Base-by-base conservation (phyloP, 1,139 yeast species). In the Meyerozyma sp. region DNA sequence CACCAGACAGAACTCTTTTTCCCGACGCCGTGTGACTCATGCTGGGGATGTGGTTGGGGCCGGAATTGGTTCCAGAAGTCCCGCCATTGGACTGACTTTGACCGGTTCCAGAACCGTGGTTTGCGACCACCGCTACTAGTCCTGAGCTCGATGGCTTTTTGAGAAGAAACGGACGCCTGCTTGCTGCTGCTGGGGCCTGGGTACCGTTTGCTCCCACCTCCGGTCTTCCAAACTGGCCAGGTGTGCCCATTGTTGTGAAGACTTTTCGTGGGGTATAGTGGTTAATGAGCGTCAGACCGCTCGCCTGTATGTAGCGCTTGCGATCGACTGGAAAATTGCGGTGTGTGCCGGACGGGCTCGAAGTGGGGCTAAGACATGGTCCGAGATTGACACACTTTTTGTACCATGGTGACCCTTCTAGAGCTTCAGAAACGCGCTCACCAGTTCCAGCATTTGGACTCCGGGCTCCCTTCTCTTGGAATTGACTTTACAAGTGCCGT, bases 401-500 rank as follows among this genome's bases (percentile, higher is more conserved):
- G 11, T n/a, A n/a, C 8, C 4, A 34, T 34, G 37, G 37, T 34
- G 13, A 20, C 37, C 13, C 37, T 34, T 2, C 11, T 21, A n/a
- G 37, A 34, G 26, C 25, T 34, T 18, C 37, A 21, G 25, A 10
- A 18, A n/a, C 25, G 26, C 9, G 37, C 26, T 18, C 25, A 13
- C n/a, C n/a, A 25, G 37, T 34, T 20, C 26, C 9, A 18, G 26
- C 37, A 34, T 7, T n/a, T 34, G 11, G 13, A 20, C 8, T 8
- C 37, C 14, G 37, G 26, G 9, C n/a, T 34, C 5, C 5, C 26
- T 10, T 13, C 10, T 13, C 26, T 34, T 8, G 26, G 16, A 11
- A 20, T 20, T 13, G 26, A 34, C 6, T 34, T 34, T 13, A 50
- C 34, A 34, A 55, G 49, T 30, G 61, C 63, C 28, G 56, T 70